Conservation (phyloP, 495 filamentous ascomycete species). For the Lindgomyces ingoldianus region DNA sequence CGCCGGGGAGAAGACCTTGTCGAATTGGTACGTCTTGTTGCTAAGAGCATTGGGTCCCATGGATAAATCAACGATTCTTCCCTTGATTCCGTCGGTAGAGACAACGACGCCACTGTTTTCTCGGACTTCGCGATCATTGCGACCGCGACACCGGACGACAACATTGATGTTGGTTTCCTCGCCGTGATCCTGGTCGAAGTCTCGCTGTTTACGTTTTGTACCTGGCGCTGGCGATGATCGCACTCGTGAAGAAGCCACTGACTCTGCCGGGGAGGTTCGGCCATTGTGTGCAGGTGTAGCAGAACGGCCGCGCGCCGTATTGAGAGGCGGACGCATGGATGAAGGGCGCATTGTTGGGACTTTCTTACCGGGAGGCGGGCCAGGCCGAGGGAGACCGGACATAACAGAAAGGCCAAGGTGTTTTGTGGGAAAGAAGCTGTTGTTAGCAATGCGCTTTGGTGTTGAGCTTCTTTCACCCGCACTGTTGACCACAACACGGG, state of each 20-base stretch:
- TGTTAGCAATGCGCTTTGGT: conserved; percentile 21
- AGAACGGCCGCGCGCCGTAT: conserved; percentile 48
- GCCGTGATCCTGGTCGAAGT: conserved; percentile 72
- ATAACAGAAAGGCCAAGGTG: conserved; percentile 14
- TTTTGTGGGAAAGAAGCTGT: conserved; percentile 14
- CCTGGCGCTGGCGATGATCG: conserved; percentile 51
- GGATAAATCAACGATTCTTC: conserved; percentile 77
- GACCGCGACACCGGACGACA: conserved; percentile 89
- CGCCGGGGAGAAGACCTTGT: conserved; percentile 94
- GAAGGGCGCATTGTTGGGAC: conserved; percentile 58
- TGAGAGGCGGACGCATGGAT: conserved; percentile 48
- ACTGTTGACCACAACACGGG: not conserved
- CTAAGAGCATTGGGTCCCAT: conserved; percentile 91
- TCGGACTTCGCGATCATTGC: conserved; percentile 85
- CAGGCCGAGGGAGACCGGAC: conserved; percentile 32
- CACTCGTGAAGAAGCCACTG: conserved; percentile 56
- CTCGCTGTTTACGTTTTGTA: conserved; percentile 77
- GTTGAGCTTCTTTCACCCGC: not conserved
- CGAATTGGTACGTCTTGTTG: conserved; percentile 96
- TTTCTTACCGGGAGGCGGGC: conserved; percentile 49
- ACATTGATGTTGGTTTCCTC: conserved; percentile 97
- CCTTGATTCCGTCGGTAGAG: conserved; percentile 80
- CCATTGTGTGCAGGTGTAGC: conserved; percentile 49
- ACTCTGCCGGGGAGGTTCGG: conserved; percentile 65
- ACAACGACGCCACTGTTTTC: conserved; percentile 94